Base-by-base conservation (phyloP, 345 rosid genomes). In the Streptanthus diversifolius region DNA sequence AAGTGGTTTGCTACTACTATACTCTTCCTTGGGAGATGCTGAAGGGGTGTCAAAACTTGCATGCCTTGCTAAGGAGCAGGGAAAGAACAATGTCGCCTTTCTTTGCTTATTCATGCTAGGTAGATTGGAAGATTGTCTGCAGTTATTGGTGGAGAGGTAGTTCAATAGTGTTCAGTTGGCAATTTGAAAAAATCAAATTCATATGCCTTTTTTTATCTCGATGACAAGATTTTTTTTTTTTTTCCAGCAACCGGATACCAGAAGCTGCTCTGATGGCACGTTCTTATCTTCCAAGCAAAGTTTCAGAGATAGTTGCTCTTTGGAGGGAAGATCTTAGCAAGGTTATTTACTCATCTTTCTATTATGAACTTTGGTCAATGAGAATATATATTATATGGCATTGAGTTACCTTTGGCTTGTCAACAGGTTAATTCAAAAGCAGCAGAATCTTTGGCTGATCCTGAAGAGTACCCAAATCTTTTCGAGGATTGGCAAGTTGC, bases 241-340 rank as follows among this genome's bases (percentile, higher is more conserved):
- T 84, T 82, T 89, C 77, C 82, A 95, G 99, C 77, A 92, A 92
- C 72, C 97, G 99, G 80, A 88, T 92, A 84, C 99, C 99, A 11
- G 99, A 95, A 84, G 99, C 99, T 84, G 98, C 99, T 79, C 79
- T 92, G 76, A 90, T 95, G 97, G 99, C 98, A 25, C 82, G 98
- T 61, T 92, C 99, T 56, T 95, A 92, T 81, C 93, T 95, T 77
- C 99, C 98, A 59, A 92, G 98, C 87, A 95, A 92, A 82, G 99
- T 88, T 79, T 86, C 99, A 14, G 97, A 92, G 82, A 92, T 95
- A 72, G 90, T 90, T 39, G 88, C 92, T 67, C 84, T 87, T 53
- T 95, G 99, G 99, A 95, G 96, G 79, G 86, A 90, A 77, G 96
- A 95, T 79, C 92, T 92, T 32, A 81, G 81, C 81, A 90, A 92